Evolutionary conservation across 139 green algal genomes (phyloP).

Genomic region (Chlorokybus atmophyticus): DNA sequence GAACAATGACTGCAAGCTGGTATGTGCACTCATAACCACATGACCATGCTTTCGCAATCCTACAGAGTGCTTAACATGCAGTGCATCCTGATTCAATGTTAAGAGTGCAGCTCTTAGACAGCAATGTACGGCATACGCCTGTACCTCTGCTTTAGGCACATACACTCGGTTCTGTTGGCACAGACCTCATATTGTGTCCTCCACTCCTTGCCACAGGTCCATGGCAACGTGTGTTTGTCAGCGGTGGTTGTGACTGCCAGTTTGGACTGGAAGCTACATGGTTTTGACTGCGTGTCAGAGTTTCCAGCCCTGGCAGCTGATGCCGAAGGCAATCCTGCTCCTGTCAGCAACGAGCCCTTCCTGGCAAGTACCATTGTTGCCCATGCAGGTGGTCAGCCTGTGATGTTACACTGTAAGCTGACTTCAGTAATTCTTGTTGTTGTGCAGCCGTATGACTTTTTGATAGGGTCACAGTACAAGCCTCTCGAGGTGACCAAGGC

Average conservation of each 20-base stretch:
- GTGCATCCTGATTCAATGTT: background rate
- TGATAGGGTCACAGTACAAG: slow-evolving; percentile 67
- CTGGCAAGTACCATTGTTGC: too few relatives aligned
- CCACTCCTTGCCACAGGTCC: slow-evolving; percentile 44
- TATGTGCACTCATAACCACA: slow-evolving; percentile 22
- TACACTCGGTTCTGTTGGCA: background rate
- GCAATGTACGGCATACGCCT: background rate
- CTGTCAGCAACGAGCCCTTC: background rate
- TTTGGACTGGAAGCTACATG: slow-evolving; percentile 88
- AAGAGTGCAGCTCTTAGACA: background rate
- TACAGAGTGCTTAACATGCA: background rate
- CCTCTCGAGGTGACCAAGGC: slow-evolving; percentile 61
- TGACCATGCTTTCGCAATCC: background rate
- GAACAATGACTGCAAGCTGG: slow-evolving; percentile 85
- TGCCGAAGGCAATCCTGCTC: slow-evolving; percentile 3
- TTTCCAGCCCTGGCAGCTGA: slow-evolving; percentile 11
- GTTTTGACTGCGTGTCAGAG: slow-evolving; percentile 69
- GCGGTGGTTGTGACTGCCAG: slow-evolving; percentile 73
- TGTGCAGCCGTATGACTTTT: slow-evolving; percentile 17
- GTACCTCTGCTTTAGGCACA: background rate
- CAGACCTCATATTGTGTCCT: background rate
- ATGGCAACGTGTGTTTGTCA: slow-evolving; percentile 74
- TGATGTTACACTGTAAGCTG: background rate
- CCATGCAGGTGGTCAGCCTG: background rate
- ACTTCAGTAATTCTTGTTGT: background rate